These are phyloP conservation scores for Pseudonectria buxi DNA, from an alignment of 2,329 filamentous ascomycete species.

Conservation along the genomic window DNA sequence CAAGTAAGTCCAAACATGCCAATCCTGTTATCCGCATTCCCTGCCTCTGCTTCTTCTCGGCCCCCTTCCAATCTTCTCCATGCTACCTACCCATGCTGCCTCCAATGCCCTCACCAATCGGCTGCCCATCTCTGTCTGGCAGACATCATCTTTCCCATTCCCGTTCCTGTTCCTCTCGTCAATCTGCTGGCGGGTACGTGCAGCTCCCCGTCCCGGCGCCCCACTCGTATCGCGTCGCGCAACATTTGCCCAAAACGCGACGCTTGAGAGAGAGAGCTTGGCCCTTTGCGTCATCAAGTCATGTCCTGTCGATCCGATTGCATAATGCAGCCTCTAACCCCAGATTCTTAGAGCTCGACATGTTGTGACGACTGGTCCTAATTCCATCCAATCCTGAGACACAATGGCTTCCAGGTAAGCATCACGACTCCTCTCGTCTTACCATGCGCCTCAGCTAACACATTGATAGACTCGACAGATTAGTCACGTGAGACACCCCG, in stretches of 20 bases:
- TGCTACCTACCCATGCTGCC: constrained; percentile 5
- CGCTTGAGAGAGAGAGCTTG: constrained; percentile 12
- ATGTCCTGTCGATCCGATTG: neutral
- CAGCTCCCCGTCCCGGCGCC: constrained; percentile 18
- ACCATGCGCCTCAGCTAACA: constrained; percentile 5
- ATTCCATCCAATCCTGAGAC: constrained; percentile 24
- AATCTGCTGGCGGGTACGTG: constrained; percentile 17
- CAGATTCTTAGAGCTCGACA: constrained; percentile 14
- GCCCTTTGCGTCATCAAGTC: constrained; percentile 1
- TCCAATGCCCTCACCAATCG: neutral
- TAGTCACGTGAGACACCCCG: constrained; percentile 69
- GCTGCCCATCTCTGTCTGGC: neutral
- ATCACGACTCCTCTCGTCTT: neutral
- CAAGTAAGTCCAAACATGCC: no score
- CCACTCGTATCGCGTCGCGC: constrained; percentile 23
- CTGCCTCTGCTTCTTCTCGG: constrained; percentile 4
- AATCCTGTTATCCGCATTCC: no score
- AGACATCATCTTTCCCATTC: constrained; percentile 1
- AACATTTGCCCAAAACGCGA: constrained; percentile 19
- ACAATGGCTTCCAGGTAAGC: constrained; percentile 52
- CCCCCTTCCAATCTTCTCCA: constrained; percentile 10
- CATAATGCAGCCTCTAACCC: constrained; percentile 10
- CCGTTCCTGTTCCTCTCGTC: constrained; percentile 1
- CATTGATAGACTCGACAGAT: constrained; percentile 62
- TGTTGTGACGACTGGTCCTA: constrained; percentile 21